Evolutionary conservation across 1,284 basidiomycete species (phyloP), one percentile per base, ranked within the genome.

Genomic region (Pyrrhoderma noxium): DNA sequence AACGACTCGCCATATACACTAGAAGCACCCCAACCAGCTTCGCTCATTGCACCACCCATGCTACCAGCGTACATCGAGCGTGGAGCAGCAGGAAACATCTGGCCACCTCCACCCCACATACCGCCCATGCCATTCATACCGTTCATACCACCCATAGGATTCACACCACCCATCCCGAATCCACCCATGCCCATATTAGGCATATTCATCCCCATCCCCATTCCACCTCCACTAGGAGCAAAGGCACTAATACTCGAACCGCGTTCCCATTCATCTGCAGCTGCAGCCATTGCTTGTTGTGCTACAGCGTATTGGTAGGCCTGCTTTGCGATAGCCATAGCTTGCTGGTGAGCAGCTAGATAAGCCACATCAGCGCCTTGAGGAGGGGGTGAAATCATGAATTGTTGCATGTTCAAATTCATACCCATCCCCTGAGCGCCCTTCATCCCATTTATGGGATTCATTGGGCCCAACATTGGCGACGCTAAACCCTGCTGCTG

Each of bases 181-280:
- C 54, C 57, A 34, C 54, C 64, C 51, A 62, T 63, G 45, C 45
- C 62, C 27, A 31, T 31, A 31, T 60, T 60, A 64, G 56, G 63
- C 60, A 36, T 57, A 31, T 31, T 31, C 52, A 60, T 56, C 56
- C 58, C 59, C 56, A 64, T 62, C 36, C 59, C 61, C 53, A 58
- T 61, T 0, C 68, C 69, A 3, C 70, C 70, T 16, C 69, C 68
- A 59, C 70, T 70, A 40, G 65, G 60, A 65, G 22, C 60, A 56
- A 69, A 73, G 16, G 75, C 74, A 18, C 72, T 74, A 25, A 74
- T 58, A 41, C 68, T 77, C 47, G 85, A 88, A 8, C 79, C 76
- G 38, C 87, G 79, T 62, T 91, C 89, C 89, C 89, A 90, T 61
- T 90, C 86, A 47, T 91, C 89, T 21, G 76, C 85, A 11, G 88